Evolutionary conservation across 306 rosid species (phyloP), one percentile per base, ranked within the genome.

Genomic region (Cotoneaster glaucophyllus): DNA sequence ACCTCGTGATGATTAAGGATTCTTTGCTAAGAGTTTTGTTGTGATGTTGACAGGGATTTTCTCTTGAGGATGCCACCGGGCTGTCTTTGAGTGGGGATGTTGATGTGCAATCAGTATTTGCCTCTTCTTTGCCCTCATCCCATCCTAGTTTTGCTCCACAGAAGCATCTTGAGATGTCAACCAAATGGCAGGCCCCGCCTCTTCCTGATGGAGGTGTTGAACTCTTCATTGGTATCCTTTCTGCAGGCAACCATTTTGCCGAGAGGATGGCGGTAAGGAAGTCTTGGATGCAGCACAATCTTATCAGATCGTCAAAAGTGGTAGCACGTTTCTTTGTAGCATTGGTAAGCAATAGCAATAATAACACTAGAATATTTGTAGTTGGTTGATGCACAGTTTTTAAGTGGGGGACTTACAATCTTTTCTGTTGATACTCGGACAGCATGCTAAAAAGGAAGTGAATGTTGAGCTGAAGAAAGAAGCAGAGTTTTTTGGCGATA

Each of bases 31-130:
- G 76, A 21, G 24, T 75, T 56, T 57, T 32, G 41, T 8, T 22
- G 75, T 80, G 21, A 69, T 54, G 37, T 82, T 41, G 24, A 45
- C 83, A 95, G 99, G 97, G 99, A 24, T 95, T 89, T 86, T 82
- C 97, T 71, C 97, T 95, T 72, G 99, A 95, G 85, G 99, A 95
- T 81, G 97, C 97, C 64, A 95, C 99, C 15, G 97, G 97, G 64
- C 81, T 95, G 41, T 86, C 87, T 72, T 68, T 90, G 80, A 81
- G 70, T 28, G 99, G 97, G 8, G 91, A 95, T 81, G 80, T 95
- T 53, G 91, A 88, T 59, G 82, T 92, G 50, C 92, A 86, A 67
- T 92, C 97, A 10, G 82, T 92, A 74, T 83, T 84, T 84, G 99
- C 96, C 13, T 97, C 88, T 57, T 87, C 99, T 76, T 84, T 95